These are phyloP conservation scores for Chalara sp. DNA, from an alignment of 2,329 filamentous ascomycete genomes.

Conservation along the genomic window DNA sequence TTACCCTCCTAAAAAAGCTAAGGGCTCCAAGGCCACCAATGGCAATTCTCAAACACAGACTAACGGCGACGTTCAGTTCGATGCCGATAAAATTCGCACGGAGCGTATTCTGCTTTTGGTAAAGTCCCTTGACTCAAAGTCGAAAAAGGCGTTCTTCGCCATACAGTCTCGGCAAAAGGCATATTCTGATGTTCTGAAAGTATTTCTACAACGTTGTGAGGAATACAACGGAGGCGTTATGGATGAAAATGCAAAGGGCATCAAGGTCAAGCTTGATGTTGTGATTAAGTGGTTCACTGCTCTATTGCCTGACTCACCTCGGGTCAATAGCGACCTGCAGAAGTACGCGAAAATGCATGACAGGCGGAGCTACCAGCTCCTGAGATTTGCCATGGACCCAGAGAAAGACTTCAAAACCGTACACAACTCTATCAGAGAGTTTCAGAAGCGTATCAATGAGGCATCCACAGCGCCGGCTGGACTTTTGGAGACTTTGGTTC, in stretches of 20 bases:
- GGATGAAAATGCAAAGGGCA: slow-evolving; percentile 60
- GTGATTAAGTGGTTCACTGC: slow-evolving; percentile 68
- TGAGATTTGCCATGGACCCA: slow-evolving; percentile 76
- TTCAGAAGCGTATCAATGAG: slow-evolving; percentile 72
- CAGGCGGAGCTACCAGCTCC: slow-evolving; percentile 80
- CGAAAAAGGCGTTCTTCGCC: slow-evolving; percentile 83
- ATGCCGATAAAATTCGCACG: slow-evolving; percentile 71
- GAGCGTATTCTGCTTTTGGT: slow-evolving; percentile 80
- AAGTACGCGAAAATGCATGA: slow-evolving; percentile 91
- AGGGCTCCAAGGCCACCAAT: slow-evolving; percentile 53
- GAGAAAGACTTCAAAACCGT: slow-evolving; percentile 92
- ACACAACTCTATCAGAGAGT: slow-evolving; percentile 81
- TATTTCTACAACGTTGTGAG: slow-evolving; percentile 81
- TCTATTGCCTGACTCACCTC: slow-evolving; percentile 68
- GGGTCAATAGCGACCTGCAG: slow-evolving; percentile 70
- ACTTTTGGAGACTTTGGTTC: slow-evolving; percentile 72
- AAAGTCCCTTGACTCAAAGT: slow-evolving; percentile 67
- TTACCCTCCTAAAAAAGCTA: slow-evolving; percentile 67
- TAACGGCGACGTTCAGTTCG: slow-evolving; percentile 39
- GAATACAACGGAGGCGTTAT: slow-evolving; percentile 83
- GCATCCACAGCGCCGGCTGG: slow-evolving; percentile 49
- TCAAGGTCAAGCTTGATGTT: slow-evolving; percentile 63
- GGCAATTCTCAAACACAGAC: slow-evolving; percentile 47
- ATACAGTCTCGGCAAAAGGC: slow-evolving; percentile 73
- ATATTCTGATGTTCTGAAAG: slow-evolving; percentile 64